Percentiles rank a stretch among this genome's conserved stretches.
Evolutionary conservation across 306 rosid genomes (phyloP).

Genomic region (Erythrophleum fordii): DNA sequence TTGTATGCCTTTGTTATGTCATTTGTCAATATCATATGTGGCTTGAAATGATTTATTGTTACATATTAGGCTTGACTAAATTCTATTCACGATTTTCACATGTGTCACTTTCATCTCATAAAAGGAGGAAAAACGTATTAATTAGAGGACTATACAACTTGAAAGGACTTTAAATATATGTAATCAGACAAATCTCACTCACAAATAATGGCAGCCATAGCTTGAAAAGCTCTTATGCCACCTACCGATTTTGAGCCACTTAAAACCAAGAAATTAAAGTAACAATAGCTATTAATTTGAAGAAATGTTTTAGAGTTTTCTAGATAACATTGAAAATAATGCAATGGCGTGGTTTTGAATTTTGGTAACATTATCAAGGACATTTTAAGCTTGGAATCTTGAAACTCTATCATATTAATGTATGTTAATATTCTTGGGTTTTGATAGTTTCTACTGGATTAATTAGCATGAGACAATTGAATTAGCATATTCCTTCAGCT

Average conservation of each 20-base stretch:
- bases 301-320: background rate
- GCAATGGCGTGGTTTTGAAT: background rate
- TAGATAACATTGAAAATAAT: background rate
- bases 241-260: slow-evolving; percentile 36
- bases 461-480: background rate
- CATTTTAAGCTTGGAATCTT: background rate
- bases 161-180: background rate
- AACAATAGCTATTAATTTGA: background rate
- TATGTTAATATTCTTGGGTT: background rate
- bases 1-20: background rate
- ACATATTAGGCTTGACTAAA: slow-evolving; percentile 6
- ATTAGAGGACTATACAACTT: background rate
- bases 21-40: slow-evolving; percentile 1
- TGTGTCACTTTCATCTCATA: slow-evolving; percentile 22
- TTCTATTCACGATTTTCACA: slow-evolving; percentile 31
- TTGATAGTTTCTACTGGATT: too few species aligned
- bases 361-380: background rate
- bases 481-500: too few species aligned
- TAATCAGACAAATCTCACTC: background rate
- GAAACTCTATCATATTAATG: too few species aligned
- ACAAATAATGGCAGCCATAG: slow-evolving; percentile 8
- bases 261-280: background rate
- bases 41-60: slow-evolving; percentile 16
- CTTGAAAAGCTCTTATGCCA: slow-evolving; percentile 10
- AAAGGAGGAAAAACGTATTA: background rate